Evolutionary conservation across 345 rosid species (phyloP).

Genomic region (Populus simonii): DNA sequence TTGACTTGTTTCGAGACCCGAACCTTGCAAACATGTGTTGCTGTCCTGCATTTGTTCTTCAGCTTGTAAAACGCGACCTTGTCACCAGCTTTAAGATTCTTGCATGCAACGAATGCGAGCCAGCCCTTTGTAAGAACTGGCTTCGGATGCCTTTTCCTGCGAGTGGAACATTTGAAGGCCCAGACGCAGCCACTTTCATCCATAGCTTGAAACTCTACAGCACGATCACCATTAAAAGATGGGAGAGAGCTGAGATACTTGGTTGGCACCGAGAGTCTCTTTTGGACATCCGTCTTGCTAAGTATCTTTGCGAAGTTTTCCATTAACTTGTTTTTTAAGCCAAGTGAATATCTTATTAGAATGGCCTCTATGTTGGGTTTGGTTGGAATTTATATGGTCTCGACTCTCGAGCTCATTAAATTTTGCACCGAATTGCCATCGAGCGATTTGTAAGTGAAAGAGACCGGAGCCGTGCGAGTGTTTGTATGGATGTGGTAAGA

Average conservation of each 20-base stretch:
- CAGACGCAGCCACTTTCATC: not conserved
- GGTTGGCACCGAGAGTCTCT: not conserved
- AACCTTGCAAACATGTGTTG: not conserved
- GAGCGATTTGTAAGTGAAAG: not conserved
- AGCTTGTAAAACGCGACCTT: not conserved
- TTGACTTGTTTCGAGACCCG: not conserved
- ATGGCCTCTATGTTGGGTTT: too few relatives aligned
- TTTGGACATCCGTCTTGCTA: not conserved
- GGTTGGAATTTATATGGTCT: too few relatives aligned
- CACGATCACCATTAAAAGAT: not conserved
- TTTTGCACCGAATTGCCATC: not conserved
- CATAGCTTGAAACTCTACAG: not conserved
- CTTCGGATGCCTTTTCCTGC: not conserved
- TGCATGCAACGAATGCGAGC: not conserved
- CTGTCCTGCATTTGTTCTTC: not conserved
- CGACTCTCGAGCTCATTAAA: too few relatives aligned
- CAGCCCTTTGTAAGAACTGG: not conserved
- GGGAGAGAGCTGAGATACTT: not conserved
- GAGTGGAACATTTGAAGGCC: not conserved
- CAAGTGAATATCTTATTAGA: too few relatives aligned
- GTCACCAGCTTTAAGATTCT: not conserved
- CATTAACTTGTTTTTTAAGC: not conserved
- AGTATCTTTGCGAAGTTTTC: not conserved
- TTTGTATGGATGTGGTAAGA: not conserved
- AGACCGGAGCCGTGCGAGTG: not conserved